These are phyloP conservation scores for Hondaea fermentalgiana DNA, from an alignment of 108 stramenopile species.

Conservation along the genomic window DNA sequence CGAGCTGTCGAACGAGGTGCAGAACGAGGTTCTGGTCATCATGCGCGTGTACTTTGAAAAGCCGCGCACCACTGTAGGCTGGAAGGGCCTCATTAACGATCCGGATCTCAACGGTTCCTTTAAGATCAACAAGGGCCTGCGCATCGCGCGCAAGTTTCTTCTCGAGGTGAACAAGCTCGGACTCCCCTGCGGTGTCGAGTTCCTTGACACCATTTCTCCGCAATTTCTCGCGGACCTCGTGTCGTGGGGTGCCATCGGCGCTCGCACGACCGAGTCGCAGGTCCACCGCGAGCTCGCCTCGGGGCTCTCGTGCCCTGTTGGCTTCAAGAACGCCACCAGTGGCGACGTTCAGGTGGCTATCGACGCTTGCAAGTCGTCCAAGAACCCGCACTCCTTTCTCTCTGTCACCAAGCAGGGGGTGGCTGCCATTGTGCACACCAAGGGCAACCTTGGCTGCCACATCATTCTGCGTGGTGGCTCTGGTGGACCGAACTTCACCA, in stretches of 20 bases:
- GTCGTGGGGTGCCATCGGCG: slow-evolving; percentile 8
- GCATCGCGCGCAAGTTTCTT: background rate
- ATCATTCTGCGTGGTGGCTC: background rate
- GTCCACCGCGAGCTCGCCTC: slow-evolving; percentile 13
- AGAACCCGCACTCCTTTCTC: slow-evolving; percentile 8
- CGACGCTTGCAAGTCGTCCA: background rate
- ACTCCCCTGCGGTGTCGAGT: background rate
- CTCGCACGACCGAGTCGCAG: slow-evolving; percentile 6
- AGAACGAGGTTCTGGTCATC: slow-evolving; percentile 14
- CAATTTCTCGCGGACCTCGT: background rate
- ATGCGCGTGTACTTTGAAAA: slow-evolving; percentile 19
- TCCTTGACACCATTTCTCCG: background rate
- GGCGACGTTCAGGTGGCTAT: background rate
- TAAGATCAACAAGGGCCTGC: slow-evolving; percentile 16
- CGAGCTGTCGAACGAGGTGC: background rate
- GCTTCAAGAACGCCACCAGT: slow-evolving; percentile 11
- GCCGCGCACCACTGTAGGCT: background rate
- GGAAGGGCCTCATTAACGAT: slow-evolving; percentile 12
- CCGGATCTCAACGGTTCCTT: background rate
- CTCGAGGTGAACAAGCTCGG: slow-evolving; percentile 12
- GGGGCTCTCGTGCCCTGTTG: background rate
- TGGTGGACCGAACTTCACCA: background rate
- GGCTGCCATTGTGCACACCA: background rate
- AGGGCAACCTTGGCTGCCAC: background rate
- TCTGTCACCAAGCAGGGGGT: background rate